phyloP scores from a whole-genome alignment of 1,284 basidiomycete species.

The Naganishia liquefaciens region DNA sequence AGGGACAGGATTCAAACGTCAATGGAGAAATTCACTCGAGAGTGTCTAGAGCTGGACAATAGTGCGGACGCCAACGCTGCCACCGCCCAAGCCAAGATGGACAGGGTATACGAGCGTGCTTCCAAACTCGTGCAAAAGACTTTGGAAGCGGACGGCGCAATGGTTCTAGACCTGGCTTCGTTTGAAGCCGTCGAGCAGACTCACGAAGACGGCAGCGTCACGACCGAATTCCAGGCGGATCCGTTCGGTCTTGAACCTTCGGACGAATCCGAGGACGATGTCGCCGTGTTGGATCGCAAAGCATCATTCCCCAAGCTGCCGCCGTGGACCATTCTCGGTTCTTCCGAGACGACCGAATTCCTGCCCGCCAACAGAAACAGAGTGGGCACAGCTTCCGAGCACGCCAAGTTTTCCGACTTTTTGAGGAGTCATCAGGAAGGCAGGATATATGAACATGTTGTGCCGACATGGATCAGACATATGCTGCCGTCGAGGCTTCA shows the following conservation, averaged over 20 bases:
- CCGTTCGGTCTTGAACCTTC: constrained; percentile 40
- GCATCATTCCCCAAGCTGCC: constrained; percentile 43
- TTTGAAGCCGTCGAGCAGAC: constrained; percentile 81
- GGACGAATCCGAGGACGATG: constrained; percentile 35
- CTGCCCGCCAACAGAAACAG: constrained; percentile 45
- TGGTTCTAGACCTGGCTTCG: constrained; percentile 87
- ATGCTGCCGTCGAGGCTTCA: constrained; percentile 77
- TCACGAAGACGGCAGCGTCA: constrained; percentile 64
- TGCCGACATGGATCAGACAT: constrained; percentile 72
- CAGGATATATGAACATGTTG: constrained; percentile 77
- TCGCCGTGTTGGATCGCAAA: constrained; percentile 42
- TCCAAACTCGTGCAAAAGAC: constrained; percentile 84
- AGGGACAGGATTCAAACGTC: constrained; percentile 89
- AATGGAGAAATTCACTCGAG: constrained; percentile 93
- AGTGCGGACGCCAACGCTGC: constrained; percentile 35
- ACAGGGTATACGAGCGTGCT: constrained; percentile 81
- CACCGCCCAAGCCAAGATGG: constrained; percentile 62
- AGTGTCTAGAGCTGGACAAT: constrained; percentile 85
- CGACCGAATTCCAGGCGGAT: constrained; percentile 49
- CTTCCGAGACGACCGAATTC: constrained; percentile 33
- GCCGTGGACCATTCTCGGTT: constrained; percentile 42
- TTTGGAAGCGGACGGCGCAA: constrained; percentile 84
- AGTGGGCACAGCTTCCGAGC: constrained; percentile 67
- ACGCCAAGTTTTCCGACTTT: constrained; percentile 70
- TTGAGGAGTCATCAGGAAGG: constrained; percentile 77